These are phyloP conservation scores for Candida buenavistaensis DNA, from an alignment of 1,139 yeast species.

Conservation along the genomic window DNA sequence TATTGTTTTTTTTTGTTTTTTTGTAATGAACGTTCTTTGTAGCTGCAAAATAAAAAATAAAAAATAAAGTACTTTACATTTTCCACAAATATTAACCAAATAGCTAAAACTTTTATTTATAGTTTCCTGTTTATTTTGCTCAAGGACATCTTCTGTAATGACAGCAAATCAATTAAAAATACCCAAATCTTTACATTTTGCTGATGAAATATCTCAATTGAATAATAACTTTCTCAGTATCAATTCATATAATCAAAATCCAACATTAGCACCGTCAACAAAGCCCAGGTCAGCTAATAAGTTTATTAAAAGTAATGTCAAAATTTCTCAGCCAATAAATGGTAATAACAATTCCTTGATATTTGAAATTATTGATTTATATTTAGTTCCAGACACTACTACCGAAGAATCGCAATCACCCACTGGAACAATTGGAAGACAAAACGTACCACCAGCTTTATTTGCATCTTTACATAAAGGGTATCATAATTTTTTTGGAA, in stretches of 20 bases:
- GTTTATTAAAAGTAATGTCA: constrained; percentile 3
- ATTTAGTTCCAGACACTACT: constrained; percentile 9
- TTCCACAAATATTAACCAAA: too few relatives aligned
- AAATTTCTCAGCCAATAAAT: constrained; percentile 1
- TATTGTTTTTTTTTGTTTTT: not conserved
- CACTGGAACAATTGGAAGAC: not conserved
- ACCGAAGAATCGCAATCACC: not conserved
- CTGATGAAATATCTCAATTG: constrained; percentile 6
- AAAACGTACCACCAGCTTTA: constrained; percentile 4
- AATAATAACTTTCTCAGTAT: constrained; percentile 3
- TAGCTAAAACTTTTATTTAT: too few relatives aligned
- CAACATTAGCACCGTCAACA: not conserved
- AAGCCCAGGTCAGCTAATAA: constrained; percentile 1
- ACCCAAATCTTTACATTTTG: constrained; percentile 9
- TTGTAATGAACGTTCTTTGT: not conserved
- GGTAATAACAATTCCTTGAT: constrained; percentile 4
- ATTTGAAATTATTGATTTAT: constrained; percentile 11
- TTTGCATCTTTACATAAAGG: constrained; percentile 13
- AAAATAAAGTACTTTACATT: not conserved
- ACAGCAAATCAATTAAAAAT: constrained; percentile 6
- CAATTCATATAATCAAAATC: constrained; percentile 1
- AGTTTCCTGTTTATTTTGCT: too few relatives aligned
- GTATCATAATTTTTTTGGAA: constrained; percentile 10
- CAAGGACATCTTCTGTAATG: not conserved
- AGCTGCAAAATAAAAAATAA: not conserved